These are phyloP conservation scores for Lentinula sp. DNA, from an alignment of 768 basidiomycete species.

Conservation along the genomic window DNA sequence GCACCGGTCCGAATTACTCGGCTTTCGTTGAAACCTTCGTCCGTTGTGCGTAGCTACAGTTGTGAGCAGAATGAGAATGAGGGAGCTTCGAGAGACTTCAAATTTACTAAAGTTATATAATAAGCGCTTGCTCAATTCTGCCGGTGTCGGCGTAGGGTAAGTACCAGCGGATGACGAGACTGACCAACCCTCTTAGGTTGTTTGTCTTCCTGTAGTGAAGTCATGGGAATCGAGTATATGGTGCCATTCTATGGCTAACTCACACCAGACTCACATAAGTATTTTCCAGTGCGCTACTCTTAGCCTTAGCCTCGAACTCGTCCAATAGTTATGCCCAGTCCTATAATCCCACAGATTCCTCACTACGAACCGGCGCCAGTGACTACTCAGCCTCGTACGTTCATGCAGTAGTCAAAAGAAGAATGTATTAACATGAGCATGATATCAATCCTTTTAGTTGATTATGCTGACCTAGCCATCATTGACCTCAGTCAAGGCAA, in stretches of 20 bases:
- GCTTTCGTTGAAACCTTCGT: background rate
- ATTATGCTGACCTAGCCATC: conserved; percentile 32
- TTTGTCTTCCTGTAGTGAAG: background rate
- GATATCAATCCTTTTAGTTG: conserved; percentile 21
- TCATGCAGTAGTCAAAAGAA: background rate
- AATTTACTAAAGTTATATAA: too few relatives aligned
- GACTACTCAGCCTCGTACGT: conserved; percentile 26
- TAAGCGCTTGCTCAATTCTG: too few relatives aligned
- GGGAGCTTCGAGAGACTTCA: too few relatives aligned
- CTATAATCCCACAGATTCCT: conserved; percentile 19
- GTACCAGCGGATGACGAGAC: too few relatives aligned
- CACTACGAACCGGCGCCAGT: conserved; percentile 26
- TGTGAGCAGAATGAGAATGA: too few relatives aligned
- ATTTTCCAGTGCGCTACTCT: background rate
- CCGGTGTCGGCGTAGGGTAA: too few relatives aligned
- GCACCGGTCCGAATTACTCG: background rate
- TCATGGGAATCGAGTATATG: background rate
- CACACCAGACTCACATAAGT: background rate
- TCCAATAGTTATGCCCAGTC: conserved; percentile 16
- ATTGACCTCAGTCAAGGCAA: conserved; percentile 28
- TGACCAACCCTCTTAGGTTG: too few relatives aligned
- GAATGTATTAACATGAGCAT: background rate
- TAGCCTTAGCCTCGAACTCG: background rate
- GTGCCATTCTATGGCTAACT: background rate
- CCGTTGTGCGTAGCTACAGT: too few relatives aligned